Evolutionary conservation across 352 stramenopile genomes (phyloP).

Genomic region (Phytophthora syringae): DNA sequence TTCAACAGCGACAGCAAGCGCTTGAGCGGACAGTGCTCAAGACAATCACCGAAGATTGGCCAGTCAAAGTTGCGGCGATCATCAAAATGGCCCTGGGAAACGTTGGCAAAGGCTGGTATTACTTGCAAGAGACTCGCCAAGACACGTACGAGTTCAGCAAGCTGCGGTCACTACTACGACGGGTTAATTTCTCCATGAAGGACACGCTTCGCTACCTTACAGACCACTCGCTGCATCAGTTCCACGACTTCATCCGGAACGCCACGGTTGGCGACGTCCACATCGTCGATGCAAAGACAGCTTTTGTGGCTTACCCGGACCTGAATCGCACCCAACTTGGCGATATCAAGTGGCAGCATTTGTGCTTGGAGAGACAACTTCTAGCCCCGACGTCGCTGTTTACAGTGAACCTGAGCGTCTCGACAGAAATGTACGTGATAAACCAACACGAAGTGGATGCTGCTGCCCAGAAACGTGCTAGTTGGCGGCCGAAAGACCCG

Average conservation of each 20-base stretch:
- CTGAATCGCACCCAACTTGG: conserved; percentile 66
- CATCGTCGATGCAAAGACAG: conserved; percentile 75
- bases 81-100: conserved; percentile 77
- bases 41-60: conserved; percentile 86
- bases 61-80: conserved; percentile 67
- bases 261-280: conserved; percentile 64
- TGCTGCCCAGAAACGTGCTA: conserved; percentile 48
- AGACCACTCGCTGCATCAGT: conserved; percentile 75
- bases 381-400: conserved; percentile 71
- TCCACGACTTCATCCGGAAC: conserved; percentile 72
- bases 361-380: conserved; percentile 76
- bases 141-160: conserved; percentile 92
- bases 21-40: conserved; percentile 79
- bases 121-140: conserved; percentile 81
- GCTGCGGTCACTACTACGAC: conserved; percentile 69
- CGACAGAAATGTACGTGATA: conserved; percentile 72
- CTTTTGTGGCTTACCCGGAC: conserved; percentile 73
- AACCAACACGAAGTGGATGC: conserved; percentile 80
- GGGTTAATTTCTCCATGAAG: conserved; percentile 87
- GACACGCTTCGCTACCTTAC: conserved; percentile 81
- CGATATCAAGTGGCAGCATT: conserved; percentile 81
- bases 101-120: conserved; percentile 88
- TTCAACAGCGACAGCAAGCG: conserved; percentile 80
- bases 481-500: conserved; percentile 72
- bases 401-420: conserved; percentile 73